These are phyloP conservation scores for Cenococcum geophilum DNA, from an alignment of 495 filamentous ascomycete species.

Conservation along the genomic window DNA sequence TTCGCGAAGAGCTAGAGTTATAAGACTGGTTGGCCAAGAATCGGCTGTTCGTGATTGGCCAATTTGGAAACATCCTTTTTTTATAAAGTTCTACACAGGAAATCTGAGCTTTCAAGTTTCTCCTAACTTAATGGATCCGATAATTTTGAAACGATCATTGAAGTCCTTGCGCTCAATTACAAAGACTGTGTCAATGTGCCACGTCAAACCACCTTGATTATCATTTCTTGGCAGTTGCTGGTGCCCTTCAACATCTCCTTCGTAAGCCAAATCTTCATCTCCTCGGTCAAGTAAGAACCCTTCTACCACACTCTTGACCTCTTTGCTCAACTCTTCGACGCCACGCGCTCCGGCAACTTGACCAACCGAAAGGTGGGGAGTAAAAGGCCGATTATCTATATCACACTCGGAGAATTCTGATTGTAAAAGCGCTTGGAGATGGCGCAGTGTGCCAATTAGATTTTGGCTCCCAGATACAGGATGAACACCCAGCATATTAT, in stretches of 20 bases:
- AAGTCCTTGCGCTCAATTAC: constrained; percentile 20
- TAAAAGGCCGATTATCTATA: constrained; percentile 13
- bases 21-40: not conserved
- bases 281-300: not conserved
- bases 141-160: constrained; percentile 13
- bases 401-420: constrained; percentile 22
- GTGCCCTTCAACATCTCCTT: not conserved
- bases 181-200: constrained; percentile 15
- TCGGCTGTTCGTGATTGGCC: not conserved
- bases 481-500: not conserved
- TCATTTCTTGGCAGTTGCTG: not conserved
- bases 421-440: constrained; percentile 16
- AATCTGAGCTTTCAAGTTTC: not conserved
- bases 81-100: no score
- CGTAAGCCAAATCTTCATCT: not conserved
- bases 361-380: constrained; percentile 20
- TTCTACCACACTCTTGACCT: not conserved
- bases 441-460: not conserved
- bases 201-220: constrained; percentile 5
- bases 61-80: no score
- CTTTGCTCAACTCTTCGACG: not conserved
- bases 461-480: not conserved
- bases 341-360: constrained; percentile 2
- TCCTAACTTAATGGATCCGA: constrained; percentile 7
- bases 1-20: constrained; percentile 34